Percentiles rank a stretch among this genome's conserved stretches.
These are phyloP conservation scores for Metschnikowia kofuensis DNA, from an alignment of 805 yeast genomes.

Conservation along the genomic window DNA sequence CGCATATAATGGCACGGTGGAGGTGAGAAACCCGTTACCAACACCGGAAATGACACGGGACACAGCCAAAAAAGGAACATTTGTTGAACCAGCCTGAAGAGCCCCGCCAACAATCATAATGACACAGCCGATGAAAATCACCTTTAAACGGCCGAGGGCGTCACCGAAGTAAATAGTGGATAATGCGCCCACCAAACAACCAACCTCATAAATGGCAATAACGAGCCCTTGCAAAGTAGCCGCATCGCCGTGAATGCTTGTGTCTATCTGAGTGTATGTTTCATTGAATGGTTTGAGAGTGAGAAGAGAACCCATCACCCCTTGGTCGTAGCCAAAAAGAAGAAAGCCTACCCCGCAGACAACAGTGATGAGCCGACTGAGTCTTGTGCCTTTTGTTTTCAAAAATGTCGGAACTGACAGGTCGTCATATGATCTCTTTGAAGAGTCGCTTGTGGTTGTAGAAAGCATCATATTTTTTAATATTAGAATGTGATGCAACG, in stretches of 20 bases:
- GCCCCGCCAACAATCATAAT: slow-evolving; percentile 24
- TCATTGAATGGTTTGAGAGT: slow-evolving; percentile 19
- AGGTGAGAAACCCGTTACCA: slow-evolving; percentile 34
- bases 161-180: slow-evolving; percentile 23
- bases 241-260: slow-evolving; percentile 9
- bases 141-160: slow-evolving; percentile 21
- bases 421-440: neutral
- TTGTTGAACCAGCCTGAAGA: slow-evolving; percentile 21
- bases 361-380: slow-evolving; percentile 12
- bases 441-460: neutral
- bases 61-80: slow-evolving; percentile 26
- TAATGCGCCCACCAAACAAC: slow-evolving; percentile 21
- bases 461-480: slow-evolving; percentile 3
- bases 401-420: slow-evolving; percentile 12
- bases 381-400: slow-evolving; percentile 9
- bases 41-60: slow-evolving; percentile 33
- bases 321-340: slow-evolving; percentile 42
- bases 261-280: slow-evolving; percentile 19
- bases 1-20: slow-evolving; percentile 37
- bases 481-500: no score
- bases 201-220: slow-evolving; percentile 23
- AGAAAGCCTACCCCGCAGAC: slow-evolving; percentile 24
- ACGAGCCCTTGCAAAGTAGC: slow-evolving; percentile 22
- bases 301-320: slow-evolving; percentile 34
- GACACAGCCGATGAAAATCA: slow-evolving; percentile 20